These are phyloP conservation scores for Panicum hallii DNA, from an alignment of 202 grass and related monocot species.

Conservation along the genomic window DNA sequence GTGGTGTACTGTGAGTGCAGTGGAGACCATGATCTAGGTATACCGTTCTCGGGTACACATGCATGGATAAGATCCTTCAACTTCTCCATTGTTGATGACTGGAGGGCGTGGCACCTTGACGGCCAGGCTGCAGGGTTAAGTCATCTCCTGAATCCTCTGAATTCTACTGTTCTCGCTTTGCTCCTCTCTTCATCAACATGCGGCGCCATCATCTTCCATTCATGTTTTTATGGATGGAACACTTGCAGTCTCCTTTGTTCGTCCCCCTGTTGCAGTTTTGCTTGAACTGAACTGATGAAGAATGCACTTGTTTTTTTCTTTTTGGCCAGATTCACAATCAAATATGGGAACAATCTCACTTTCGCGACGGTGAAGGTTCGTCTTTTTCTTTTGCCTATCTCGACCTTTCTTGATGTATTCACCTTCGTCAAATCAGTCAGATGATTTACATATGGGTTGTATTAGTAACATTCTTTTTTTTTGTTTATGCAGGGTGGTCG, in stretches of 20 bases:
- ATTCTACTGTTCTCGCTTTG: background rate
- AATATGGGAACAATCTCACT: slow-evolving; percentile 56
- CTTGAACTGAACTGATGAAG: background rate
- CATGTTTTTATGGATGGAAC: too few relatives aligned
- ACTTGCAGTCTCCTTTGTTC: too few relatives aligned
- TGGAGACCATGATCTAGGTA: slow-evolving; percentile 57
- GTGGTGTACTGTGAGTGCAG: background rate
- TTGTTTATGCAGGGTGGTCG: slow-evolving; percentile 47
- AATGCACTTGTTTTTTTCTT: background rate
- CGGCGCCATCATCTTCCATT: too few relatives aligned
- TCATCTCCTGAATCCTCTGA: background rate
- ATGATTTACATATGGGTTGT: background rate
- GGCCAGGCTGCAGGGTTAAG: slow-evolving; percentile 59
- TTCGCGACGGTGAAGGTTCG: slow-evolving; percentile 70
- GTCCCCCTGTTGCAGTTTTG: too few relatives aligned
- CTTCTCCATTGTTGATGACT: slow-evolving; percentile 63
- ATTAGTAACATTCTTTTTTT: too few relatives aligned
- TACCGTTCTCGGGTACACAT: slow-evolving; percentile 61
- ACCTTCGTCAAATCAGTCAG: too few relatives aligned
- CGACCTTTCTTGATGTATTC: too few relatives aligned
- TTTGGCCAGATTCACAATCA: slow-evolving; percentile 50
- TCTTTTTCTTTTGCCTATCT: too few relatives aligned
- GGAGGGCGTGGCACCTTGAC: slow-evolving; percentile 64
- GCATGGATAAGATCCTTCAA: slow-evolving; percentile 61
- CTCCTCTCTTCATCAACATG: too few relatives aligned